Evolutionary conservation across 345 rosid genomes (phyloP), one percentile per base, ranked within the genome.

Genomic region (Rhodomyrtus tomentosa): DNA sequence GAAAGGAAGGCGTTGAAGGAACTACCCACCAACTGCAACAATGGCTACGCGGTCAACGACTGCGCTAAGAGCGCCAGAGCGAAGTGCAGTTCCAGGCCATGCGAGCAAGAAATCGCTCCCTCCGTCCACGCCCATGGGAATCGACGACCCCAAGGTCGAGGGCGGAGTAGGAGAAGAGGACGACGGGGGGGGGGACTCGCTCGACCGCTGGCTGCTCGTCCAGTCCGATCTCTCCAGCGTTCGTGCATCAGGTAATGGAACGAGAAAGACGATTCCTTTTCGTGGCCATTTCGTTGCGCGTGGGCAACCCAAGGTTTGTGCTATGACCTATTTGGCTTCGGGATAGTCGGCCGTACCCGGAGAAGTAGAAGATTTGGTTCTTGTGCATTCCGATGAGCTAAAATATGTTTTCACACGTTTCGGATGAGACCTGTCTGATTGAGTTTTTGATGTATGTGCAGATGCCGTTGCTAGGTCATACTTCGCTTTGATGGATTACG

Each of bases 401-500:
- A 42, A 42, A 24, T 40, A 72, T 81, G 79, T 82, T 59, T 45
- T 2, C 32, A 62, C 42, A 62, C 6, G 21, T 62, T 62, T 62
- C 76, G 32, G 76, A 24, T 16, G 21, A 8, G 76, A 32, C 76
- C 42, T 32, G 42, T 62, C 76, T 62, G 12, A 29, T 32, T 62
- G 76, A 62, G 76, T 62, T 62, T 32, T 81, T 81, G 83, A 52
- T 85, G 82, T n/a, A 49, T 68, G 21, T 36, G 76, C 76, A 62
- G 32, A 62, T 62, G 50, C 81, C 80, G 80, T 83, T 82, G 91
- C 89, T 88, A 97, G 98, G 99, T 82, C 92, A 92, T 88, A 91
- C 98, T 2, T 87, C 95, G 16, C 92, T 97, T 76, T 97, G 98
- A 25, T 97, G 98, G 99, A 94, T 92, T 87, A 93, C 91, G 93